These are phyloP conservation scores for Cyberlindnera mississippiensis DNA, from an alignment of 805 yeast species.

Conservation along the genomic window DNA sequence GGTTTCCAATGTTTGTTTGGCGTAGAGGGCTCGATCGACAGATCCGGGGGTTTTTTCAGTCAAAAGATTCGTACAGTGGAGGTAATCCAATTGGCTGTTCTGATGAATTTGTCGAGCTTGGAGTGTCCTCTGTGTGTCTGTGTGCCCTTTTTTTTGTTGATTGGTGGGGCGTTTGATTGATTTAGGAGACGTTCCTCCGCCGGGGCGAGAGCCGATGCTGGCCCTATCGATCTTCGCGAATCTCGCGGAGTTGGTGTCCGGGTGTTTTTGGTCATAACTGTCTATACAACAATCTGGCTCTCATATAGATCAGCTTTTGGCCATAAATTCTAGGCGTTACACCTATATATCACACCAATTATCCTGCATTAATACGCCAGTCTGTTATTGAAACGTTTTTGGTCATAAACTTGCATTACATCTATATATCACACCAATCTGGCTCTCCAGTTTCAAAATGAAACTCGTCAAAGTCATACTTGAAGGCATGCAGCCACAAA, in stretches of 20 bases:
- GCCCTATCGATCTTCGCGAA: background rate
- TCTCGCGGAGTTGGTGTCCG: conserved; percentile 2
- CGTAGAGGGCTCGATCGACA: background rate
- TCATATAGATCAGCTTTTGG: too few relatives aligned
- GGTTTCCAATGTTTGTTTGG: background rate
- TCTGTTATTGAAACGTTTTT: too few relatives aligned
- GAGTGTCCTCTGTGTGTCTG: background rate
- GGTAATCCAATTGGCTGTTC: too few relatives aligned
- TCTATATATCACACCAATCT: conserved; percentile 21
- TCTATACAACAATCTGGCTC: too few relatives aligned
- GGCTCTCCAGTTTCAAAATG: conserved; percentile 21
- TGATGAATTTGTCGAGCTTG: background rate
- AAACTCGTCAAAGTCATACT: conserved; percentile 18
- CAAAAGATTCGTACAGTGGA: too few relatives aligned
- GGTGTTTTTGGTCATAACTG: conserved; percentile 6
- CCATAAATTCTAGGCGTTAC: too few relatives aligned
- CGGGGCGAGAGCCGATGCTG: background rate
- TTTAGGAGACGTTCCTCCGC: background rate
- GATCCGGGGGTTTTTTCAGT: too few relatives aligned
- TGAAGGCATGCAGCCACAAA: conserved; percentile 25
- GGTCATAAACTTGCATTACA: too few relatives aligned
- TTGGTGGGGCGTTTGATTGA: too few relatives aligned
- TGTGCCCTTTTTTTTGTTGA: background rate
- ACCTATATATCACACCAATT: too few relatives aligned
- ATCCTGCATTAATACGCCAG: too few relatives aligned